Base-by-base conservation (phyloP, 495 filamentous ascomycete species). In the Echria macrotheca region DNA sequence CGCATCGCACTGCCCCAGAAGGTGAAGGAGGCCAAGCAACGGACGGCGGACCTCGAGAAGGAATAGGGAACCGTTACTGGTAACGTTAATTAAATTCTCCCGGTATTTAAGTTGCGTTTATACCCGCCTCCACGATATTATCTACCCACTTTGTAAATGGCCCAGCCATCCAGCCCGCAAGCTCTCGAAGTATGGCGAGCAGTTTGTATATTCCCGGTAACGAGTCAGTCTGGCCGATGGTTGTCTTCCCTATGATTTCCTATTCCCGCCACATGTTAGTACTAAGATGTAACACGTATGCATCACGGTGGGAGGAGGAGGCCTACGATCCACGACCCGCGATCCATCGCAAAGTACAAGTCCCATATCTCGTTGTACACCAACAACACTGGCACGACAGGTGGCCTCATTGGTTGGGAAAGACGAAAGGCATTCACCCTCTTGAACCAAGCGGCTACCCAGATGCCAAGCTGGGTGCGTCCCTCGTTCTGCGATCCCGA, bases 351-450 rank as follows among this genome's bases (percentile, higher is more conserved):
- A 39, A 39, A 39, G n/a, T 39, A 39, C 36, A 39, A 17, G 19
- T 39, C 36, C 36, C 36, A 39, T 39, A 17, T 39, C 36, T 39
- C 36, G 36, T 39, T 39, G 36, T 39, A 19, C 3, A 39, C 36
- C 36, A 39, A 39, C 36, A 39, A 39, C 8, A 39, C n/a, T 8
- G 36, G 36, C 36, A 39, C 36, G 19, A 39, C 36, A 39, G 36
- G 36, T 39, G n/a, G 36, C 8, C 36, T 11, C 36, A 39, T 17
- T 4, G 36, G 36, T 17, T 39, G 12, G 36, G 36, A 14, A 39
- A 39, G 36, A 8, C 17, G 36, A 39, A 39, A 39, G 36, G 36
- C 36, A 39, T 39, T 39, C 36, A 39, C 36, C 36, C 36, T 39
- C 36, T 39, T 39, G 8, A 39, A 39, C 36, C 36, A 39, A 39